Percentiles rank a stretch among this genome's conserved stretches.
phyloP scores from a whole-genome alignment of 1,139 yeast genomes.

The Suhomyces maxii region DNA sequence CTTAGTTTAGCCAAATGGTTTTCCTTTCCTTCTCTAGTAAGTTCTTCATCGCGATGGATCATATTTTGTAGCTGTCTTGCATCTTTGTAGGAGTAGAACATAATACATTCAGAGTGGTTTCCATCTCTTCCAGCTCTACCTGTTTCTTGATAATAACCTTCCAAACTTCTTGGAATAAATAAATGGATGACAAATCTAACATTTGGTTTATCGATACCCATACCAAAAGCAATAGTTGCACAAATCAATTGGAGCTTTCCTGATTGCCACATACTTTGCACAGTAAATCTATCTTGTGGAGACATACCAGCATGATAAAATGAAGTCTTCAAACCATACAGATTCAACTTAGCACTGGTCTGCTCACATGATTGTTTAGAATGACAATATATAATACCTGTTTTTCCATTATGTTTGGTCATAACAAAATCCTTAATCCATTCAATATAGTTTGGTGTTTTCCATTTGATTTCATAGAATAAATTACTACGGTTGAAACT shows the following conservation, averaged over 20 bases:
- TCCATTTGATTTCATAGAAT: conserved; percentile 72
- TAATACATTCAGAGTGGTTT: conserved; percentile 69
- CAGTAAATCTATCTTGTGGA: conserved; percentile 65
- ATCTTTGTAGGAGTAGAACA: conserved; percentile 79
- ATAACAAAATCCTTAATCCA: conserved; percentile 61
- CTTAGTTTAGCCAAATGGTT: conserved; percentile 75
- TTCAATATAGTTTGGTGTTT: conserved; percentile 56
- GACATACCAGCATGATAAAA: conserved; percentile 95
- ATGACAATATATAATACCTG: conserved; percentile 94
- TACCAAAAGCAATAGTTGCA: conserved; percentile 97
- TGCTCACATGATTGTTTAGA: conserved; percentile 88
- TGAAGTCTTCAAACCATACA: conserved; percentile 64
- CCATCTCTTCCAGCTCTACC: conserved; percentile 99
- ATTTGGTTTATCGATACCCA: conserved; percentile 98
- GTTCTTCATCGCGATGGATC: conserved; percentile 74
- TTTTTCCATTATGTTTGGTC: conserved; percentile 52
- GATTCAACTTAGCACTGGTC: conserved; percentile 61
- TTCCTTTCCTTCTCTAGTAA: conserved; percentile 65
- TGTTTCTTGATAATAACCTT: conserved; percentile 96
- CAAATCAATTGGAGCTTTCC: conserved; percentile 75
- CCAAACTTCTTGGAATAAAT: conserved; percentile 86
- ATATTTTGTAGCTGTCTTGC: conserved; percentile 70
- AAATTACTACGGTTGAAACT: conserved; percentile 90
- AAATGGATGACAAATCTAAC: conserved; percentile 89
- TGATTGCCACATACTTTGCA: conserved; percentile 82